These are phyloP conservation scores for Crepidotus variabilis DNA, from an alignment of 768 basidiomycete genomes.

Conservation along the genomic window DNA sequence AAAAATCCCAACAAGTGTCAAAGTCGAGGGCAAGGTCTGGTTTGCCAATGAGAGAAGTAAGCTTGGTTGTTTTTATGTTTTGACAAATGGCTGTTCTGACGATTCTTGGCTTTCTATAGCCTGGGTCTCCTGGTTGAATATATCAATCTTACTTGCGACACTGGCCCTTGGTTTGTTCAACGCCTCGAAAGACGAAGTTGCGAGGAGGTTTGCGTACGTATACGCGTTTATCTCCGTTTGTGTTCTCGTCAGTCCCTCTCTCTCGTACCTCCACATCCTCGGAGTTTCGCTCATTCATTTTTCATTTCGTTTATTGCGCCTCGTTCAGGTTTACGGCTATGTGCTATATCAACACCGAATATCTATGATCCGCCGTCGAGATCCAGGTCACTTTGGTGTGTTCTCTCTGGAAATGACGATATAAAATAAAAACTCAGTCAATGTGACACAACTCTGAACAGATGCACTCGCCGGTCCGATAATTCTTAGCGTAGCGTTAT, in stretches of 20 bases:
- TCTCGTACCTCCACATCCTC: not conserved
- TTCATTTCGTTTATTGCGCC: not conserved
- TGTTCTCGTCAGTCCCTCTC: constrained; percentile 47
- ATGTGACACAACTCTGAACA: constrained; percentile 23
- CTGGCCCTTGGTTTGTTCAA: constrained; percentile 89
- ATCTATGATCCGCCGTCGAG: constrained; percentile 84
- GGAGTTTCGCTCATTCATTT: not conserved
- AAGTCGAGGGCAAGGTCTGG: constrained; percentile 95
- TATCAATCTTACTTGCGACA: constrained; percentile 78
- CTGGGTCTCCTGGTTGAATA: constrained; percentile 91
- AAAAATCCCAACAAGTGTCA: constrained; percentile 77
- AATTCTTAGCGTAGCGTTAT: constrained; percentile 76
- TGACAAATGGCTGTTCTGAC: not conserved
- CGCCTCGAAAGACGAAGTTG: constrained; percentile 68
- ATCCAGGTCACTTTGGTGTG: constrained; percentile 87
- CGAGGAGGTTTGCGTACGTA: constrained; percentile 72
- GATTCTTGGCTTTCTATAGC: constrained; percentile 37
- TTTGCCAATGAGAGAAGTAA: constrained; percentile 93
- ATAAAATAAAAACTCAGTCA: not conserved
- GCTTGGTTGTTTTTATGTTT: constrained; percentile 15
- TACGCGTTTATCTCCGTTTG: constrained; percentile 80
- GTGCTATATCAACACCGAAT: constrained; percentile 82
- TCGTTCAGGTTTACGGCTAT: constrained; percentile 76
- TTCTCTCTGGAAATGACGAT: constrained; percentile 6
- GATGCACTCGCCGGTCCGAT: constrained; percentile 84